Evolutionary conservation across 2,329 filamentous ascomycete genomes (phyloP).

Genomic region (Zelopaecilomyces penicillatus): DNA sequence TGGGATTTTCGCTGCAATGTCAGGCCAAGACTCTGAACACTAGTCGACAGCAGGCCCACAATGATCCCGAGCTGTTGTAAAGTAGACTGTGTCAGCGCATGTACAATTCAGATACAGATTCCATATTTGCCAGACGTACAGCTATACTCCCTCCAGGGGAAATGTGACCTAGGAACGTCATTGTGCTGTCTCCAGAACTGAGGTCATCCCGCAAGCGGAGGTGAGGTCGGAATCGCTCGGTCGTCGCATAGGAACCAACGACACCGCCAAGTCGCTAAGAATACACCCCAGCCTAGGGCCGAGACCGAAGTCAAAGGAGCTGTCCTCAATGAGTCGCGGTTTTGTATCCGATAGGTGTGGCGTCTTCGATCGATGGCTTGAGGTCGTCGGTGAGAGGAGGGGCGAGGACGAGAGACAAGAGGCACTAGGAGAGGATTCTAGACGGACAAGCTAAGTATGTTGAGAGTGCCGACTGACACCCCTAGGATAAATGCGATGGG

Average conservation of each 20-base stretch:
- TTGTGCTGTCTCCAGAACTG: conserved; percentile 37
- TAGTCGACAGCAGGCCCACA: conserved; percentile 87
- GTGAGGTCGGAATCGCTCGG: conserved; percentile 7
- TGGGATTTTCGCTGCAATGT: conserved; percentile 97
- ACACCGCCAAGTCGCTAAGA: too few relatives aligned
- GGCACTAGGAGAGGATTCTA: too few relatives aligned
- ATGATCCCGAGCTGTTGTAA: conserved; percentile 70
- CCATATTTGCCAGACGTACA: conserved; percentile 38
- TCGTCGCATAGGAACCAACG: conserved; percentile 16
- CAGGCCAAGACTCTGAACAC: conserved; percentile 87
- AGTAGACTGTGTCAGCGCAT: conserved; percentile 14
- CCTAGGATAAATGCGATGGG: too few relatives aligned
- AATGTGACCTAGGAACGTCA: conserved; percentile 67
- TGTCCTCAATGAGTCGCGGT: too few relatives aligned
- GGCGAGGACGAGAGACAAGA: too few relatives aligned
- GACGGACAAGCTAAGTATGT: too few relatives aligned
- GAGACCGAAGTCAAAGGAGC: too few relatives aligned
- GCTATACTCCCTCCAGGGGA: conserved; percentile 71
- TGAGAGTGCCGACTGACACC: too few relatives aligned
- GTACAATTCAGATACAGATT: neutral
- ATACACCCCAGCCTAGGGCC: too few relatives aligned
- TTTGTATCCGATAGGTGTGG: too few relatives aligned
- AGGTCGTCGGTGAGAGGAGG: too few relatives aligned
- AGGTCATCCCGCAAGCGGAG: conserved; percentile 37
- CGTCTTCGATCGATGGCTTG: too few relatives aligned